Percentiles rank a stretch among this genome's conserved stretches.
These are phyloP conservation scores for Musa beccarii DNA, from an alignment of 176 grass and related monocot genomes.

Conservation along the genomic window DNA sequence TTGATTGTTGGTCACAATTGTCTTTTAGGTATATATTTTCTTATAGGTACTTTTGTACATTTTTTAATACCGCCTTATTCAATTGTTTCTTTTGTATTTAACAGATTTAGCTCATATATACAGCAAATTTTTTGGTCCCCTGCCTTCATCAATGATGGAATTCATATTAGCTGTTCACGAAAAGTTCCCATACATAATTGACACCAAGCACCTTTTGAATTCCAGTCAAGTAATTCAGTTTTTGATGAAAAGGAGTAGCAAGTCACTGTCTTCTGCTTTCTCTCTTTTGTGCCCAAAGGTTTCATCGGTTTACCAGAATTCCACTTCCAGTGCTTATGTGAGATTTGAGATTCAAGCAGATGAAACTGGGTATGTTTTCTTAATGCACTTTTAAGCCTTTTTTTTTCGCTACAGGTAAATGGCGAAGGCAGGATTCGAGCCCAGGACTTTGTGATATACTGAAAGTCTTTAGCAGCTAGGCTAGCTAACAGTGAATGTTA, in stretches of 20 bases:
- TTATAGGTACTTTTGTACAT: slow-evolving; percentile 6
- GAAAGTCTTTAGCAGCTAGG: too few species aligned
- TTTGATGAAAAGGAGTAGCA: slow-evolving; percentile 73
- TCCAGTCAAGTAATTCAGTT: slow-evolving; percentile 33
- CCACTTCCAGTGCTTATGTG: slow-evolving; percentile 26
- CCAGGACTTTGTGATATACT: too few species aligned
- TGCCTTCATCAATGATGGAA: slow-evolving; percentile 69
- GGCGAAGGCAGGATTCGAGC: too few species aligned
- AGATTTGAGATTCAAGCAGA: slow-evolving; percentile 62
- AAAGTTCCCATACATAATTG: slow-evolving; percentile 57
- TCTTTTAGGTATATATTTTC: slow-evolving; percentile 51
- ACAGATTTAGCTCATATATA: slow-evolving; percentile 85
- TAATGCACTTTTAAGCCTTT: slow-evolving; percentile 10
- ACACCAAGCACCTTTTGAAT: slow-evolving; percentile 84
- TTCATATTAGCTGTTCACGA: slow-evolving; percentile 57
- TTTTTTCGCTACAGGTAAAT: too few species aligned
- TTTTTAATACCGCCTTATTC: slow-evolving; percentile 1
- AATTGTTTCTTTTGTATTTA: slow-evolving; percentile 26
- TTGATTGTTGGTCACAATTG: slow-evolving; percentile 92
- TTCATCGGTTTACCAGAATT: slow-evolving; percentile 25
- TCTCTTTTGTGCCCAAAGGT: slow-evolving; percentile 53
- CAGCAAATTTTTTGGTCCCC: slow-evolving; percentile 76
- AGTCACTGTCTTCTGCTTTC: slow-evolving; percentile 86
- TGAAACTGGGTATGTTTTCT: slow-evolving; percentile 49
- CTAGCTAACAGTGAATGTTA: too few species aligned